Base-by-base conservation (phyloP, 2,329 filamentous ascomycete genomes). In the Tricladium varicosporioides region DNA sequence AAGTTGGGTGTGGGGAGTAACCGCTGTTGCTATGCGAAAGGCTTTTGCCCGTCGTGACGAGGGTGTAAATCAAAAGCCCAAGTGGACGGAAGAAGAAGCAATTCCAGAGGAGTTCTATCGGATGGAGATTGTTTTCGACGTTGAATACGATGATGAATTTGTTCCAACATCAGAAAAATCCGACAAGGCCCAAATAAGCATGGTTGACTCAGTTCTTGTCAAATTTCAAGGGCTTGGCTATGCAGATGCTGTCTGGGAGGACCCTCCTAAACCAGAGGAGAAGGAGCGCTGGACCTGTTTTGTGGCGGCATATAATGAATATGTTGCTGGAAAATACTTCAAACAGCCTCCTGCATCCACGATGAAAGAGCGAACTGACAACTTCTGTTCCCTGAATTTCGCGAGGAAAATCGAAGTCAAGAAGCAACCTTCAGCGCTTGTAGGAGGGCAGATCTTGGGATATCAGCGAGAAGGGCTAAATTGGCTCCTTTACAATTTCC, bases 221-320 rank as follows among this genome's bases (percentile, higher is more conserved):
- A 99, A 99, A 71, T 97, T 92, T 72, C 91, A 95, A 72, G 94
- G 94, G 11, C 81, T 99, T 7, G 82, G 86, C 5, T 97, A 99
- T 68, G 91, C 96, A 61, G 92, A 97, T 58, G 83, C 85, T 0
- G 92, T 96, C 0, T 97, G 93, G 93, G 92, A 96, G 65, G 79
- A 82, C 1, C 91, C 92, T 0, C 93, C 93, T 0, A 74, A 78
- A 2, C 75, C 77, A 2, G 83, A 89, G 56, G 82, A 81, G 11
- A 73, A 71, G 10, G 82, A 86, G 22, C 79, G 88, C 42, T 97
- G 92, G 83, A 78, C 80, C 2, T 89, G 94, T 55, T 99, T 96
- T 68, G 80, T 86, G 54, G 79, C 81, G 14, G 93, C 94, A 0
- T 99, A 96, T 69, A 82, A 88, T 60, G 92, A 97, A 68, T 97